Percentiles rank a stretch among this genome's conserved stretches.
phyloP scores from a whole-genome alignment of 2,329 filamentous ascomycete genomes.

The Cladosporium colombiae region DNA sequence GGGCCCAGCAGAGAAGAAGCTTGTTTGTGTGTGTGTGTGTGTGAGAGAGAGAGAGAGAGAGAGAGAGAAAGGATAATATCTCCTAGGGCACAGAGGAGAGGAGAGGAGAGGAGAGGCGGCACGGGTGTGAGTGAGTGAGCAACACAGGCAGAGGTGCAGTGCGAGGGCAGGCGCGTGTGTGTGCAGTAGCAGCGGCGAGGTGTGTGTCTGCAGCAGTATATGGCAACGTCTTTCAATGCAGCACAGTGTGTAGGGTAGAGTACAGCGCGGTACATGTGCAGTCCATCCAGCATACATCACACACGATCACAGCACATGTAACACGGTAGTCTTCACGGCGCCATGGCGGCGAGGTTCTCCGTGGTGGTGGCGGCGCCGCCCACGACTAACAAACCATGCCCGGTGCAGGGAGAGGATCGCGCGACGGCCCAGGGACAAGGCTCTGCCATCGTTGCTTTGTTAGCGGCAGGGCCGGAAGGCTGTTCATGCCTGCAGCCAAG shows the following conservation, averaged over 20 bases:
- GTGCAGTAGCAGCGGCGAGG: neutral
- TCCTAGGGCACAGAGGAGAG: no score
- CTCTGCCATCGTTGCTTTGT: neutral
- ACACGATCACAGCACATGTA: neutral
- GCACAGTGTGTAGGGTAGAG: no score
- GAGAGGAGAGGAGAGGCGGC: no score
- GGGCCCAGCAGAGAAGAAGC: neutral
- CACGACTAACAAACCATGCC: neutral
- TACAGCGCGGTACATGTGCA: neutral
- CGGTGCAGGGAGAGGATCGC: neutral
- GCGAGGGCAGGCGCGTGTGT: neutral
- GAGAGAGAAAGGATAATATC: neutral
- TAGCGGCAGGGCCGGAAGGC: neutral
- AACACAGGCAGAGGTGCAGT: neutral
- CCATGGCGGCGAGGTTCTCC: neutral
- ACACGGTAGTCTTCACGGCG: slow-evolving; percentile 7
- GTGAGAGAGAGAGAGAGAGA: no score
- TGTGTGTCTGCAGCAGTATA: neutral
- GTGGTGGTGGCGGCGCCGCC: neutral
- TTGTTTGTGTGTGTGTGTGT: no score
- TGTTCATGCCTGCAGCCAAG: neutral
- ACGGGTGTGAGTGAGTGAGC: neutral
- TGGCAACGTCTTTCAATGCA: neutral
- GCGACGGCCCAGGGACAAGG: neutral
- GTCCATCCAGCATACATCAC: neutral